Conservation (phyloP, 1,139 yeast genomes). For the Nadsonia starkeyi-henricii region DNA sequence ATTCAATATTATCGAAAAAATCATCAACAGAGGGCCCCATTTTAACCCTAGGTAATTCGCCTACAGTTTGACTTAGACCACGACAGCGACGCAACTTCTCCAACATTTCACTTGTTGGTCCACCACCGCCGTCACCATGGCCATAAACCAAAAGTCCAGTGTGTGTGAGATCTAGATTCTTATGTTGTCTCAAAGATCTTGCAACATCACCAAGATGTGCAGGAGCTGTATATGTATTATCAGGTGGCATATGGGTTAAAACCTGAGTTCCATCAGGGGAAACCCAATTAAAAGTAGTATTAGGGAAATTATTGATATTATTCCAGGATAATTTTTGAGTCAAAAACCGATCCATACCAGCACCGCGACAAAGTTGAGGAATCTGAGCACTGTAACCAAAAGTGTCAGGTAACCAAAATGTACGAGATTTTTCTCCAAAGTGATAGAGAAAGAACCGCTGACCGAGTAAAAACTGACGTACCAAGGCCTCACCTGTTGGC, state of each 20-base stretch:
- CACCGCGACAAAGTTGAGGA: constrained; percentile 79
- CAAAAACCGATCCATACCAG: constrained; percentile 70
- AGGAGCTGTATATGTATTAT: constrained; percentile 83
- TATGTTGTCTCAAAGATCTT: constrained; percentile 67
- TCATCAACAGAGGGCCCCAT: constrained; percentile 67
- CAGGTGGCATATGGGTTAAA: constrained; percentile 95
- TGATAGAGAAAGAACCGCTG: constrained; percentile 70
- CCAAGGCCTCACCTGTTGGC: constrained; percentile 83
- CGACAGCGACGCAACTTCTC: constrained; percentile 85
- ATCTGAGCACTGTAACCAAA: constrained; percentile 93
- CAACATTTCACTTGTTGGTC: constrained; percentile 86
- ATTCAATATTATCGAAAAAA: constrained; percentile 55
- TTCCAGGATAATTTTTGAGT: constrained; percentile 96
- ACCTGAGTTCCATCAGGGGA: constrained; percentile 90
- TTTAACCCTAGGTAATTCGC: constrained; percentile 64
- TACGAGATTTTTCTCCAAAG: constrained; percentile 60
- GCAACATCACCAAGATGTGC: constrained; percentile 89
- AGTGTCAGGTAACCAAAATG: constrained; percentile 94
- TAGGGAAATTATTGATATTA: constrained; percentile 79
- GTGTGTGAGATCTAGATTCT: constrained; percentile 67
- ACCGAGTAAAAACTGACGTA: constrained; percentile 79
- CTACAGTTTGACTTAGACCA: constrained; percentile 70
- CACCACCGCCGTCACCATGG: constrained; percentile 97
- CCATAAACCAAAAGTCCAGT: constrained; percentile 69
- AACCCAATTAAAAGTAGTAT: constrained; percentile 87